Base-by-base conservation (phyloP, 495 filamentous ascomycete species). In the Lophium mytilinum region DNA sequence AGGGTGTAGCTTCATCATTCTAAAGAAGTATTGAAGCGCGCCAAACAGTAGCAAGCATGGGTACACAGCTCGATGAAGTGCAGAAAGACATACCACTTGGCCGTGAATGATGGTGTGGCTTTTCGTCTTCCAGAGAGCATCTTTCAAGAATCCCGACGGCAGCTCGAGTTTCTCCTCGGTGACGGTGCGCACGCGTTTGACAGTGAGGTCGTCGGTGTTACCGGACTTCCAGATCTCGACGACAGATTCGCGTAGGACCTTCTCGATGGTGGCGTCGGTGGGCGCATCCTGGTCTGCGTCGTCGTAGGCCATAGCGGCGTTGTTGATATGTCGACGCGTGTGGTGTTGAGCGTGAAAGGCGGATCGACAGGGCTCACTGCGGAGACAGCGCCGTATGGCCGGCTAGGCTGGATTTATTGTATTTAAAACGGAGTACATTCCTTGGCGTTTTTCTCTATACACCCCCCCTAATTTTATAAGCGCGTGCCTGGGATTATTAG, bases 101-200 rank as follows among this genome's bases (percentile, higher is more conserved):
- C 80, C 75, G 56, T 79, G 76, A 53, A 96, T 89, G 33, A 94
- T 66, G 15, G 76, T 63, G 55, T 94, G 89, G 71, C 89, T 94
- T 61, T 78, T 79, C n/a, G 73, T 67, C 64, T 93, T 94, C 93
- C 92, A 96, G 15, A 77, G 68, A 3, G 61, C 68, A 41, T 80
- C 69, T 61, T 83, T 88, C 65, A 95, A 83, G 64, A 88, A 95
- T 0, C 80, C 87, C 4, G 78, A 72, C 3, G 78, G 76, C 1
- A 98, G 78, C 24, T 71, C 75, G 7, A 90, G 69, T 42, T 83
- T 67, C 60, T 82, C 71, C 64, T 92, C 89, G 3, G 80, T 84
- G 1, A 75, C 74, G 36, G 80, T 73, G 37, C 92, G 86, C 42
- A 89, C 81, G 42, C 77, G 75, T 56, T 89, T 91, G 64, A 95